A percentile compares a stretch with the other conserved stretches of the same genome.
Conservation (phyloP, 371 early-diverging fungal species). For the Syncephalastrum sp. region DNA sequence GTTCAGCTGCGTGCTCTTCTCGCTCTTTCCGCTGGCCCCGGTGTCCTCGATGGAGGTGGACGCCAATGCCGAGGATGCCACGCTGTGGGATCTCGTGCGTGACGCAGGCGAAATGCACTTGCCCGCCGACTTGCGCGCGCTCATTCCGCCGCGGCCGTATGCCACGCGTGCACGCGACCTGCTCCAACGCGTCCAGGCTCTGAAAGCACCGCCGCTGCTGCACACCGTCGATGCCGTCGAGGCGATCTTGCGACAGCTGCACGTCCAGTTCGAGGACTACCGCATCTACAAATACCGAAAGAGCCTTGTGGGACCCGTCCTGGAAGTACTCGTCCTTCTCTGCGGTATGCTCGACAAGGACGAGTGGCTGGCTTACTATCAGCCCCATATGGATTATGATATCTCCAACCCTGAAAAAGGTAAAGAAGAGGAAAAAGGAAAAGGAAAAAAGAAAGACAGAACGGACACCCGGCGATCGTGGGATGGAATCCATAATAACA, state of each 20-base stretch:
- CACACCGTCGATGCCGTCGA: slow-evolving; percentile 19
- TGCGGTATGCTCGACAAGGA: slow-evolving; percentile 37
- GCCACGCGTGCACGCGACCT: too few relatives aligned
- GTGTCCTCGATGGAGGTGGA: slow-evolving; percentile 11
- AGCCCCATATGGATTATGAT: too few relatives aligned
- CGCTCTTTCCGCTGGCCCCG: slow-evolving; percentile 34
- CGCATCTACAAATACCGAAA: slow-evolving; percentile 23
- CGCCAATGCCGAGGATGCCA: slow-evolving; percentile 11
- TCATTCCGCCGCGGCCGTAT: background rate
- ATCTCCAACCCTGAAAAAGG: too few relatives aligned
- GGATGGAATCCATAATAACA: too few relatives aligned
- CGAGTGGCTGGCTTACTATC: slow-evolving; percentile 52
- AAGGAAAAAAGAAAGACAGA: too few relatives aligned
- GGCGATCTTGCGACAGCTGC: slow-evolving; percentile 47
- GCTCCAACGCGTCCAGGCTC: too few relatives aligned
- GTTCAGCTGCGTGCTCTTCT: slow-evolving; percentile 53
- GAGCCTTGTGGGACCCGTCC: slow-evolving; percentile 12
- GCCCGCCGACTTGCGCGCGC: slow-evolving; percentile 3
- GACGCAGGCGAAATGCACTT: background rate
- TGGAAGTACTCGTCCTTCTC: slow-evolving; percentile 40
- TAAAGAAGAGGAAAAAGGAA: too few relatives aligned
- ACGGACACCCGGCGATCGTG: too few relatives aligned
- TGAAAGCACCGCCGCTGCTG: too few relatives aligned
- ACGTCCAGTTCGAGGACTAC: slow-evolving; percentile 66
- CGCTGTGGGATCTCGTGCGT: background rate